Base-by-base conservation (phyloP, 2,329 filamentous ascomycete species). In the Exserohilum rostratum region DNA sequence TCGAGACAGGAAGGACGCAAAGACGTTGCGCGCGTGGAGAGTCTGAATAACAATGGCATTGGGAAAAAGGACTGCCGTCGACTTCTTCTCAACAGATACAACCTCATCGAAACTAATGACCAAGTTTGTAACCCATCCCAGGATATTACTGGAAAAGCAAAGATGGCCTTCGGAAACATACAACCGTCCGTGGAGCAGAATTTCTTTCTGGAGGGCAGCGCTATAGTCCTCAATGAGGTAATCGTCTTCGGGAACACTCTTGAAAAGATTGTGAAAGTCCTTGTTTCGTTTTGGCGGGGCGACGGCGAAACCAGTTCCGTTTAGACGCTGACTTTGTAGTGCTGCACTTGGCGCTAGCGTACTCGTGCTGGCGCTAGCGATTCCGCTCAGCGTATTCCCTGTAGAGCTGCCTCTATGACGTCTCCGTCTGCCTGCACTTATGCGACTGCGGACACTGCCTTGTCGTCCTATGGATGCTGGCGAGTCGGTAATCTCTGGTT, bases 91-190 rank as follows among this genome's bases (percentile, higher is more conserved):
- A 6, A 99, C 90, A 0, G 93, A 92, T 17, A 98, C 91, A 53
- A 99, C 91, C 75, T 99, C 95, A 70, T 99, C 95, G 72, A 99
- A 99, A 74, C 92, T 96, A 80, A 99, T 96, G 47, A 99, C 93
- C 37, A 99, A 81, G 1, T 95, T 99, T 0, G 95, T 99, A 18
- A 96, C 90, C 95, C 95, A 99, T 49, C 95, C 95, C 42, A 99
- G 85, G 62, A 99, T 99, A 72, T 99, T 99, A 80, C 95, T 98
- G 69, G 93, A 97, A 77, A 99, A 99, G 79, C 95, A 99, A 42
- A 99, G 86, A 72, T 99, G 93, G 10, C 93, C 93, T 77, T 99
- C 95, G 0, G 95, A 98, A 37, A 99, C 91, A 70, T 99, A 99
- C 12, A 99, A 83, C 35, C 95, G 86, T 5, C 95, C 95, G 64